These are phyloP conservation scores for Pilatotrama ljubarskyi DNA, from an alignment of 768 basidiomycete species.

Conservation along the genomic window DNA sequence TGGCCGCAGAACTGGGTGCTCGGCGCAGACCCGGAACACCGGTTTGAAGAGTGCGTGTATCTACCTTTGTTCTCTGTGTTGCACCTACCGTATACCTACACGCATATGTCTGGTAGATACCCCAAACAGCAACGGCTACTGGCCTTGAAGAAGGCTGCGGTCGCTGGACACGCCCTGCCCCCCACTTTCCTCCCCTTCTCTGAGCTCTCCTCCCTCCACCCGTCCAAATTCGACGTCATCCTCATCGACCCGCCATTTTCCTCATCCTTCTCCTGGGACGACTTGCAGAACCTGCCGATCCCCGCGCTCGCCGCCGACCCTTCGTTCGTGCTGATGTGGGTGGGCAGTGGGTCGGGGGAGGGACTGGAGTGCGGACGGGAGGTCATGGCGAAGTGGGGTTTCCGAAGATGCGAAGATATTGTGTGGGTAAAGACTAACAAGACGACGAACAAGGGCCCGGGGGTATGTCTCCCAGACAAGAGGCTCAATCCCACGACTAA, in stretches of 20 bases:
- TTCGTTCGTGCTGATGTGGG: constrained; percentile 94
- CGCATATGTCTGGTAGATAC: constrained; percentile 57
- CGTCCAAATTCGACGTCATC: constrained; percentile 85
- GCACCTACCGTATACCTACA: neutral
- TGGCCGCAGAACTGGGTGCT: constrained; percentile 95
- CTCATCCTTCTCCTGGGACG: constrained; percentile 82
- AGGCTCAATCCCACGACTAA: neutral
- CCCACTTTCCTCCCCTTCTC: constrained; percentile 72
- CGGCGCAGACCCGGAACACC: constrained; percentile 82
- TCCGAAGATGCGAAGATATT: constrained; percentile 94
- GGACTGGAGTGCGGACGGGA: constrained; percentile 92
- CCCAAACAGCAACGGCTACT: constrained; percentile 90
- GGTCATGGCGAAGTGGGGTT: constrained; percentile 91
- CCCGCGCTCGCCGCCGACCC: constrained; percentile 86
- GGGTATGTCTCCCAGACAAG: constrained; percentile 45
- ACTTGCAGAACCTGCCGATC: constrained; percentile 80
- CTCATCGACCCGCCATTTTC: constrained; percentile 90
- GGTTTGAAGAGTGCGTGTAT: constrained; percentile 89
- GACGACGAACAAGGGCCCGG: constrained; percentile 67
- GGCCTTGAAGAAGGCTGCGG: constrained; percentile 77
- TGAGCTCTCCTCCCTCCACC: constrained; percentile 54
- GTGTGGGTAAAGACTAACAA: constrained; percentile 97
- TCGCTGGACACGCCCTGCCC: constrained; percentile 65
- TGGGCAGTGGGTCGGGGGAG: constrained; percentile 86
- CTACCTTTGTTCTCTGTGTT: neutral